Evolutionary conservation across 805 yeast genomes (phyloP).

Genomic region (Isabelozyma gotoi): DNA sequence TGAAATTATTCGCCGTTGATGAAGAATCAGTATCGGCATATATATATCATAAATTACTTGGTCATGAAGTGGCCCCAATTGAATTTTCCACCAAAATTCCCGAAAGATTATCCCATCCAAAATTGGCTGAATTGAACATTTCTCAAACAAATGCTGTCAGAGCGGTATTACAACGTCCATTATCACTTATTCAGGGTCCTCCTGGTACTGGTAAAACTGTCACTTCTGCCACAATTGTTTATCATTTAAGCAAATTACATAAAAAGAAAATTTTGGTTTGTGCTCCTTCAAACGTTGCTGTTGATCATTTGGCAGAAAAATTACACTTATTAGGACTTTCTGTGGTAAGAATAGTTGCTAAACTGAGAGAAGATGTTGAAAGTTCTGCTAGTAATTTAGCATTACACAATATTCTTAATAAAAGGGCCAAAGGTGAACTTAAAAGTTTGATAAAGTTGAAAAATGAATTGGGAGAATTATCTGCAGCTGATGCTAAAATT

Average conservation of each 20-base stretch:
- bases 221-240: slow-evolving; percentile 84
- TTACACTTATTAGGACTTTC: slow-evolving; percentile 67
- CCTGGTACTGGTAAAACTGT: slow-evolving; percentile 86
- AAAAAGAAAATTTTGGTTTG: slow-evolving; percentile 75
- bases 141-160: slow-evolving; percentile 81
- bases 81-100: slow-evolving; percentile 67
- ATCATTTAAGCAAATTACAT: slow-evolving; percentile 65
- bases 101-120: slow-evolving; percentile 57
- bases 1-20: slow-evolving; percentile 68
- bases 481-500: slow-evolving; percentile 49
- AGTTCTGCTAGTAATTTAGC: slow-evolving; percentile 57
- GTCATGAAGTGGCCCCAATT: slow-evolving; percentile 69
- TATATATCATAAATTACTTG: slow-evolving; percentile 75
- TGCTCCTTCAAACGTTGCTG: slow-evolving; percentile 96
- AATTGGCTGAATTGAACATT: slow-evolving; percentile 66
- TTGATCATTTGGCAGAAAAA: slow-evolving; percentile 82
- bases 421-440: slow-evolving; percentile 53
- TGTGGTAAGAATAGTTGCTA: slow-evolving; percentile 77
- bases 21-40: slow-evolving; percentile 69
- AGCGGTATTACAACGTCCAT: slow-evolving; percentile 65
- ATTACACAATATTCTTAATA: slow-evolving; percentile 52
- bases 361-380: slow-evolving; percentile 78
- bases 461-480: slow-evolving; percentile 68
- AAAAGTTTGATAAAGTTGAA: slow-evolving; percentile 57
- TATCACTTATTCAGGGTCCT: slow-evolving; percentile 89